Evolutionary conservation across 805 yeast genomes (phyloP).

Genomic region (Wickerhamomyces rabaulensis): DNA sequence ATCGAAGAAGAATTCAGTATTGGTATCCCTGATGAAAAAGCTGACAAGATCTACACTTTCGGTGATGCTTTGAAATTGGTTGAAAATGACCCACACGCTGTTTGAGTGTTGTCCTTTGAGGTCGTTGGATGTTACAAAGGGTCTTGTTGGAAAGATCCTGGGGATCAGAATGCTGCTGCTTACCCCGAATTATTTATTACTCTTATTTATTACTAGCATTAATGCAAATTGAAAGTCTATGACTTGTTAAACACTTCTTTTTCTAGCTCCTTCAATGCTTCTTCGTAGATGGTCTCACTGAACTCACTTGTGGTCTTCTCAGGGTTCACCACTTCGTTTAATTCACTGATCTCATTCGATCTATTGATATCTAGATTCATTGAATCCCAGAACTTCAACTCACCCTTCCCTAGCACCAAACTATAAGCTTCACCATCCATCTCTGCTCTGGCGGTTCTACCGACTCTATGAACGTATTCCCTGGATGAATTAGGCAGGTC

Average conservation of each 20-base stretch:
- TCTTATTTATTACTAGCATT: constrained; percentile 5
- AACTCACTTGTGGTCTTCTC: constrained; percentile 7
- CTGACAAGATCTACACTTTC: constrained; percentile 82
- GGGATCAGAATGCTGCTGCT: neutral
- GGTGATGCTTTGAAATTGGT: constrained; percentile 83
- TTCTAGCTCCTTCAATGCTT: constrained; percentile 39
- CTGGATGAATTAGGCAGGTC: constrained; percentile 85
- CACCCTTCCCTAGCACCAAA: constrained; percentile 73
- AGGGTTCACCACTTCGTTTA: constrained; percentile 21
- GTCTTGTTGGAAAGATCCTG: neutral
- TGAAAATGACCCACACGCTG: constrained; percentile 23
- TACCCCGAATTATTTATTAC: constrained; percentile 7
- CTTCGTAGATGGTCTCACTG: constrained; percentile 34
- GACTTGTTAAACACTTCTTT: constrained; percentile 28
- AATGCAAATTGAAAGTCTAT: neutral
- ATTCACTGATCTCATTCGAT: constrained; percentile 32
- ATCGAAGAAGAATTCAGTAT: constrained; percentile 62
- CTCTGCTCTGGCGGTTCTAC: constrained; percentile 95
- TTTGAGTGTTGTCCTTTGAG: no score
- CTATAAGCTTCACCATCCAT: constrained; percentile 70
- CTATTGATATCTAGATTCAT: constrained; percentile 50
- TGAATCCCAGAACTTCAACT: constrained; percentile 56
- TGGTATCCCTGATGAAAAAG: constrained; percentile 74
- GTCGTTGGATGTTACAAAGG: no score
- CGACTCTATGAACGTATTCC: constrained; percentile 93